These are phyloP conservation scores for Umbilicus rupestris DNA, from an alignment of 164 flowering plant species.

Conservation along the genomic window DNA sequence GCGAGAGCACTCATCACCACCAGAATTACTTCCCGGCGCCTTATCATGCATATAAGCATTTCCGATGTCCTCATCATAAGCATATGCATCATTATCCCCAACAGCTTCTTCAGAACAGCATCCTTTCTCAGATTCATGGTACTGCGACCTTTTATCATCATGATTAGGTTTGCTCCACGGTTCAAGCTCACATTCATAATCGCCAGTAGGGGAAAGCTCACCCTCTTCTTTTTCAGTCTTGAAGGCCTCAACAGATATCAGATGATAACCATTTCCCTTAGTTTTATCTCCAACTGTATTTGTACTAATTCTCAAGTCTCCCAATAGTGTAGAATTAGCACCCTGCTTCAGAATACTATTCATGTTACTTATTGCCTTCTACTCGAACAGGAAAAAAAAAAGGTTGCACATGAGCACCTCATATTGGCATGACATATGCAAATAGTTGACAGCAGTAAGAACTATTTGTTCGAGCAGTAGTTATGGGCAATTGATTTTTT, in stretches of 20 bases:
- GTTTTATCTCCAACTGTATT: background rate
- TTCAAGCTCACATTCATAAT: background rate
- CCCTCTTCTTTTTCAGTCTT: background rate
- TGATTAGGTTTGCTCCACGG: background rate
- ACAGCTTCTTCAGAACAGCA: too few relatives aligned
- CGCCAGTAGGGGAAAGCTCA: background rate
- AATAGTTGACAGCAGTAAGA: background rate
- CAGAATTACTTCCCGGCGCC: slow-evolving; percentile 54
- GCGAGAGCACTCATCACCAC: slow-evolving; percentile 49
- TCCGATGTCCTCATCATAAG: slow-evolving; percentile 24
- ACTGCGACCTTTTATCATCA: background rate
- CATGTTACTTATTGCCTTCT: background rate
- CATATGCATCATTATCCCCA: slow-evolving; percentile 1
- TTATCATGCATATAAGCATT: slow-evolving; percentile 51
- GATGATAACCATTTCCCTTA: background rate
- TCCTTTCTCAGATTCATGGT: background rate
- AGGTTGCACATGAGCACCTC: background rate
- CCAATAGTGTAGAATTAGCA: background rate
- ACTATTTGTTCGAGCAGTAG: background rate
- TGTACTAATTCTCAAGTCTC: background rate
- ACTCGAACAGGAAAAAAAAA: background rate
- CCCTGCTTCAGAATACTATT: background rate
- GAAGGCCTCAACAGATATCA: background rate
- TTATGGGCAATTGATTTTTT: background rate
- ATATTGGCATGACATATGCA: background rate